Base-by-base conservation (phyloP, 129 eudicot genomes). In the Silybum marianum region DNA sequence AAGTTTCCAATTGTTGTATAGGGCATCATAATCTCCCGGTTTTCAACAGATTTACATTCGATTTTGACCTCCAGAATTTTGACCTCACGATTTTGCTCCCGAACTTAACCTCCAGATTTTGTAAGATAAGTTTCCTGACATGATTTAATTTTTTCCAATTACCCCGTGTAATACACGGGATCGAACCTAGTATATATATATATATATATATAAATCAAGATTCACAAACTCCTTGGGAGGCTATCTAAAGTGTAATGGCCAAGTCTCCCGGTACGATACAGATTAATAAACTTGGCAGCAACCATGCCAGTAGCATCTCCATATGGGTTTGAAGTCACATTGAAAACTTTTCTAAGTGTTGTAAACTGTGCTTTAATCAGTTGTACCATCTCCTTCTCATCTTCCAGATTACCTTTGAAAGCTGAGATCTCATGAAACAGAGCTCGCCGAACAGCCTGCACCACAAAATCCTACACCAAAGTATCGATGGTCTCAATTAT, bases 201-300 rank as follows among this genome's bases (percentile, higher is more conserved):
- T 28, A 0, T 7, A 7, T 51, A 51, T n/a, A 68, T 6, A 36
- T n/a, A 32, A 58, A 58, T 76, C 69, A 82, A 12, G 46, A 34
- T 76, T 18, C 12, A 69, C 3, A 8, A 39, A 60, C n/a, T 71
- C 38, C 19, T 46, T 68, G 84, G 74, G 34, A 90, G 9, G 32
- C 80, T 54, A 87, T 90, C 98, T 77, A 94, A 80, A 32, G 90
- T 85, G 76, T 88, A 90, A 76, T 89, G 94, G 16, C 98, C 98
- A 81, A 92, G 93, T 86, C 98, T 88, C 77, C 98, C 97, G 1
- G 96, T 92, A 51, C 96, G 87, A 82, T 85, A 94, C 78, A 90
- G 85, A 80, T 94, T 84, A 69, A 92, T 86, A 62, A 92, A 82
- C 80, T 94, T 94, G 13, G 65, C 30, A 75, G 96, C 89, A 46